Conservation (phyloP, 2,329 filamentous ascomycete species). For the Colletotrichum truncatum region DNA sequence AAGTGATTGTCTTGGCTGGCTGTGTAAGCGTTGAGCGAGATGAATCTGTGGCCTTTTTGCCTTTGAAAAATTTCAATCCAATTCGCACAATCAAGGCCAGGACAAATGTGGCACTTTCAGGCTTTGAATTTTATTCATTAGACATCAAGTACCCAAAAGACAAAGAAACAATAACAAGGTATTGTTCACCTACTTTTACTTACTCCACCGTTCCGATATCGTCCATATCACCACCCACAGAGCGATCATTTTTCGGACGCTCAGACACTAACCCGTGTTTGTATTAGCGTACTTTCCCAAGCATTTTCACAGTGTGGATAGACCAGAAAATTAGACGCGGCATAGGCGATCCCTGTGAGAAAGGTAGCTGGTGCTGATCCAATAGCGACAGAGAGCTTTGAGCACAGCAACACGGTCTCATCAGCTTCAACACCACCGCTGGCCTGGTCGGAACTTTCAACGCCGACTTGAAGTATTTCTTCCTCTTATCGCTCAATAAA, state of each 20-base stretch:
- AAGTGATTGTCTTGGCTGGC: conserved; percentile 11
- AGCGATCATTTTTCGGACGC: conserved; percentile 2
- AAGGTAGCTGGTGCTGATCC: background rate
- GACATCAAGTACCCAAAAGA: background rate
- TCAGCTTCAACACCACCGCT: background rate
- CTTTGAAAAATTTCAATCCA: background rate
- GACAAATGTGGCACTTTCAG: background rate
- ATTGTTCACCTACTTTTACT: conserved; percentile 21
- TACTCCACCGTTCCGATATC: conserved; percentile 28
- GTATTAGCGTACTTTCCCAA: background rate
- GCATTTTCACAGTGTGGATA: conserved; percentile 2
- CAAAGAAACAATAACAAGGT: conserved; percentile 6
- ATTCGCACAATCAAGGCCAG: background rate
- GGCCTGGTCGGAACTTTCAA: background rate
- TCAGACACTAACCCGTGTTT: background rate
- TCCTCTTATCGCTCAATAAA: background rate
- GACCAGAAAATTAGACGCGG: background rate
- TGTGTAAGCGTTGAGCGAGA: background rate
- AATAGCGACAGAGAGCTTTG: background rate
- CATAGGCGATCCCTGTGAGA: conserved; percentile 20
- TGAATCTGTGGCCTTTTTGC: background rate
- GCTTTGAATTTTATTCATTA: too few relatives aligned
- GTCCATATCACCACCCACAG: conserved; percentile 18
- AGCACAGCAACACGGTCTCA: background rate
- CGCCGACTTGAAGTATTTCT: background rate